phyloP scores from a whole-genome alignment of 2,329 filamentous ascomycete genomes.

The Malbranchea cinnamomea region DNA sequence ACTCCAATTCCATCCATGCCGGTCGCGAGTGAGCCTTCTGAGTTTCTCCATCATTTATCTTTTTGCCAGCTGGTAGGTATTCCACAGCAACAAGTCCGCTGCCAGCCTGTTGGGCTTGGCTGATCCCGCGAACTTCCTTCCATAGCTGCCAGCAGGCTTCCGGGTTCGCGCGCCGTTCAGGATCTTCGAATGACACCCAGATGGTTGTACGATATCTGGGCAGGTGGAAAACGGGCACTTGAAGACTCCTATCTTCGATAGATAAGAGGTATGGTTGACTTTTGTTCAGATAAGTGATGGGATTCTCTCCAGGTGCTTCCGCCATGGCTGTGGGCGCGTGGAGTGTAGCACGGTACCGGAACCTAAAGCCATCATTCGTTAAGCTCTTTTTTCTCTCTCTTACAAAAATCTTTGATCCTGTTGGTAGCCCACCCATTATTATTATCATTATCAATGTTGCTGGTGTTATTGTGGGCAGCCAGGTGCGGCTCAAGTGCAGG shows the following conservation, averaged over 20 bases:
- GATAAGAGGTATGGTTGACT: constrained; percentile 85
- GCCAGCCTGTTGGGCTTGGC: constrained; percentile 84
- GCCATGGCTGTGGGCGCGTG: constrained; percentile 96
- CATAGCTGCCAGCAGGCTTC: constrained; percentile 76
- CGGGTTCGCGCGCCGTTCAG: constrained; percentile 75
- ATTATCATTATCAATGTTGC: no score
- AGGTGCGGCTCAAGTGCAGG: no score
- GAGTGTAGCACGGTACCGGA: constrained; percentile 70
- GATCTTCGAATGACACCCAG: constrained; percentile 93
- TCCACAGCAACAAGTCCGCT: constrained; percentile 86
- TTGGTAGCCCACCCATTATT: no score
- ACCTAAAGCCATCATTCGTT: constrained; percentile 12
- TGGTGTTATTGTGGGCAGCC: neutral
- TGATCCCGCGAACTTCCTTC: constrained; percentile 94
- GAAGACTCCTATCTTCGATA: constrained; percentile 57
- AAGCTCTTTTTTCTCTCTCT: neutral
- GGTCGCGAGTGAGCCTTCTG: constrained; percentile 69
- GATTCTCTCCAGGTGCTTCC: constrained; percentile 62
- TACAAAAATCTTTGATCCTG: no score
- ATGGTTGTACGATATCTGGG: constrained; percentile 84
- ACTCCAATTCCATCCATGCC: no score
- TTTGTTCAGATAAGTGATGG: constrained; percentile 96
- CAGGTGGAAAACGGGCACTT: no score
- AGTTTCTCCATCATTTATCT: constrained; percentile 43
- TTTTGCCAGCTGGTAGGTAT: no score